These are phyloP conservation scores for Vaucheria bursata DNA, from an alignment of 352 stramenopile species.

Conservation along the genomic window DNA sequence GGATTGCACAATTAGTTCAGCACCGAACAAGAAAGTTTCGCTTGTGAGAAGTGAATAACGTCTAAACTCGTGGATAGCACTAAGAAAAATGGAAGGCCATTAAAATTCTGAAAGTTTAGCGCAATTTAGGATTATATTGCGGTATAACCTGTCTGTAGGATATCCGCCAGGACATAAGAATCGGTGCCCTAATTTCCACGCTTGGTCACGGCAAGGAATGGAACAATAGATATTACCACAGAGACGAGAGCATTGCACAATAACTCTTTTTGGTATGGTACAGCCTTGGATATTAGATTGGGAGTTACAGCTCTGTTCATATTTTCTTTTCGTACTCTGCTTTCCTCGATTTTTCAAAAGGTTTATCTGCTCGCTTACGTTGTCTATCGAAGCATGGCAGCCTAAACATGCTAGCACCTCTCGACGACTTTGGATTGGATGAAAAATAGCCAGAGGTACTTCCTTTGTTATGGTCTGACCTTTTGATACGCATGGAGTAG, in stretches of 20 bases:
- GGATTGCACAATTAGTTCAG: no score
- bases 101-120: neutral
- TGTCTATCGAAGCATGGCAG: no score
- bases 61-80: neutral
- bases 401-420: no score
- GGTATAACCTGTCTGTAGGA: neutral
- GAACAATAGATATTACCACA: conserved; percentile 1
- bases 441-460: no score
- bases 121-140: neutral
- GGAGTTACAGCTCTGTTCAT: no score
- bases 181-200: neutral
- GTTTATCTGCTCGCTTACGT: no score
- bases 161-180: neutral
- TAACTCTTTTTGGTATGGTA: neutral
- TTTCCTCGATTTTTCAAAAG: no score
- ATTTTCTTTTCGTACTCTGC: no score
- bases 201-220: neutral
- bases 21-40: conserved; percentile 4
- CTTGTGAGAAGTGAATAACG: neutral
- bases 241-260: neutral
- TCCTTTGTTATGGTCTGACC: no score
- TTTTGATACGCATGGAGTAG: no score
- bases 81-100: neutral
- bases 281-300: no score
- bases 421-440: no score